Base-by-base conservation (phyloP, 2,329 filamentous ascomycete genomes). In the Dothistroma septosporum region DNA sequence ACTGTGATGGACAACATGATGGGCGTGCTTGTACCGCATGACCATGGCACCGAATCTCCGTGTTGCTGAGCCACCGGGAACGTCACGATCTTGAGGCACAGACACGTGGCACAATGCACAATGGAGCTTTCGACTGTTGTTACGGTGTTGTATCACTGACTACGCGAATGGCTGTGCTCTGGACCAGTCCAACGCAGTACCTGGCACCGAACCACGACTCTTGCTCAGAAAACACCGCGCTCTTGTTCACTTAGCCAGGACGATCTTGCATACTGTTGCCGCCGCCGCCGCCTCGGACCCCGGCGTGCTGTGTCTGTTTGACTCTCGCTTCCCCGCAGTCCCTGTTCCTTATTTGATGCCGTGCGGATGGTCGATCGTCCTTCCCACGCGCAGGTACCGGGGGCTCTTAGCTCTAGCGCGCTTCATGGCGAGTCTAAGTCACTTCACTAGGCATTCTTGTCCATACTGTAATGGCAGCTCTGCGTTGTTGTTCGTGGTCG, bases 321-420 rank as follows among this genome's bases (percentile, higher is more conserved):
- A 47, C 33, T n/a, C 49, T 53, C 57, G 57, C 57, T 59, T 59
- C 57, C 49, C 57, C 57, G 57, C 57, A 58, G 35, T 33, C 31
- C 24, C 32, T 50, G 3, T 35, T 16, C 16, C 46, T 58, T 46
- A 47, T 35, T 31, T 53, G 46, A 24, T 48, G 54, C 21, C 5
- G 56, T 50, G 55, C 22, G 47, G 53, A 52, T 53, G 35, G 57
- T 32, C 49, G 48, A 59, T 59, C 35, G 14, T 53, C 50, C 50
- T 21, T 24, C 46, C 56, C 56, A 53, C 28, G 33, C 44, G 46
- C 57, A 53, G 57, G 47, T 58, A 58, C 56, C 47, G 32, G 47
- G 5, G 10, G 56, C 37, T 44, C 33, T 19, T 54, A 49, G 44
- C 37, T 33, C 57, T 59, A 53, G 57, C 47, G 50, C 31, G 32